Evolutionary conservation across 2,329 filamentous ascomycete species (phyloP).

Genomic region (Penicillium sp.): DNA sequence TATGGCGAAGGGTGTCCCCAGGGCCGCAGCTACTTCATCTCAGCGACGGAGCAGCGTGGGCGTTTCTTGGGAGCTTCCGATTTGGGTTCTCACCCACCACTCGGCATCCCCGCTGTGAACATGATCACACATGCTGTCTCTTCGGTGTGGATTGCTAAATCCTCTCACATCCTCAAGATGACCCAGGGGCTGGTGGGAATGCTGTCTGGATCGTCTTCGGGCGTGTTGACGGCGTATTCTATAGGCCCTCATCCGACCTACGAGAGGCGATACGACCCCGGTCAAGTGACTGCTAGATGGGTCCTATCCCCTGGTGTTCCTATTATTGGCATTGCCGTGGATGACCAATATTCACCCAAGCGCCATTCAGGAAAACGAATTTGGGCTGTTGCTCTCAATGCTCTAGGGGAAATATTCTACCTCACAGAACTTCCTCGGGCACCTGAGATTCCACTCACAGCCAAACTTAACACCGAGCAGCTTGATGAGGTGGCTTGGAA

Average conservation of each 20-base stretch:
- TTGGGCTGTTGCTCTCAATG: slow-evolving; percentile 93
- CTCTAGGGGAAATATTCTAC: slow-evolving; percentile 87
- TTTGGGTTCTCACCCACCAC: slow-evolving; percentile 59
- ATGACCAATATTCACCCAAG: slow-evolving; percentile 74
- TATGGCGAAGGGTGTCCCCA: slow-evolving; percentile 84
- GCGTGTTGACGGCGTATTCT: slow-evolving; percentile 78
- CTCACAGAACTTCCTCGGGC: slow-evolving; percentile 67
- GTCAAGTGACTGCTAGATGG: slow-evolving; percentile 85
- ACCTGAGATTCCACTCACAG: slow-evolving; percentile 46
- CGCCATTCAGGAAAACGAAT: slow-evolving; percentile 69
- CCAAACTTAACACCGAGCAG: slow-evolving; percentile 49
- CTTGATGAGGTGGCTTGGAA: slow-evolving; percentile 71
- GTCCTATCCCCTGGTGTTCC: slow-evolving; percentile 88
- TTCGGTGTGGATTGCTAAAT: slow-evolving; percentile 88
- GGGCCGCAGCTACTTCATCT: slow-evolving; percentile 75
- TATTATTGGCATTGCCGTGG: slow-evolving; percentile 77
- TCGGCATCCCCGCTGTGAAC: slow-evolving; percentile 74
- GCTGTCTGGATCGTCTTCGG: slow-evolving; percentile 77
- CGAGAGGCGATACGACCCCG: slow-evolving; percentile 62
- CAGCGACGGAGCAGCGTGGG: slow-evolving; percentile 70
- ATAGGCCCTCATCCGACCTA: slow-evolving; percentile 62
- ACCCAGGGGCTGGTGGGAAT: slow-evolving; percentile 80
- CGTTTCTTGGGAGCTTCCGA: slow-evolving; percentile 67
- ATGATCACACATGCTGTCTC: slow-evolving; percentile 69
- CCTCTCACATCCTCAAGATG: slow-evolving; percentile 64